Base-by-base conservation (phyloP, 2,329 filamentous ascomycete species). In the Penicillium sp. region DNA sequence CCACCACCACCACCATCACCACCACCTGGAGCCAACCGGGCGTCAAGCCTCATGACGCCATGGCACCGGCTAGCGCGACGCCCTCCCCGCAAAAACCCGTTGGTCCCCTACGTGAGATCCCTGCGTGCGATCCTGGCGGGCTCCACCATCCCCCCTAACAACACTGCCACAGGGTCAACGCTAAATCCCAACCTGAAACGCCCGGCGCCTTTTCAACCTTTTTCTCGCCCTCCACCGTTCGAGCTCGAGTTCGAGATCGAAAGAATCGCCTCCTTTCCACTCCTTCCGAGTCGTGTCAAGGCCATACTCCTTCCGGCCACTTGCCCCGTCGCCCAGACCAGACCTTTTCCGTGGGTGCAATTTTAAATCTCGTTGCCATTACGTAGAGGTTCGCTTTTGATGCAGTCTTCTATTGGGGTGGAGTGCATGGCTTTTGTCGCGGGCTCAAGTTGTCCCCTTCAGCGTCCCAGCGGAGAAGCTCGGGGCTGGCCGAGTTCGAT, bases 131-230 rank as follows among this genome's bases (percentile, higher is more conserved):
- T 60, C 55, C 57, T 60, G 50, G 47, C n/a, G 28, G 28, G 23
- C 47, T 47, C 53, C 57, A 55, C 52, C 28, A 15, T 37, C 35
- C 25, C 29, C 47, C 30, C 50, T 45, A 53, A 42, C 36, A 45
- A 52, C 54, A 57, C 54, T 60, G 51, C 57, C 56, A 57, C 55
- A 59, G 58, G 56, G 48, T 59, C 50, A 44, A 54, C 50, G 51
- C 60, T 61, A 63, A 48, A 41, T 37, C 36, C 28, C 34, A n/a
- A 51, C 45, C 45, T 63, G 60, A 63, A 63, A 63, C 60, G 51
- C 46, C 46, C 50, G 43, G 50, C 32, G 38, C 44, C 39, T 45
- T 36, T 39, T 33, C 20, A 32, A 30, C 14, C n/a, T n/a, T n/a
- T n/a, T n/a, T n/a, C n/a, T n/a, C 32, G 26, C 36, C 42, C 33